These are phyloP conservation scores for Nakazawaea anatomiae DNA, from an alignment of 805 yeast species.

Conservation along the genomic window DNA sequence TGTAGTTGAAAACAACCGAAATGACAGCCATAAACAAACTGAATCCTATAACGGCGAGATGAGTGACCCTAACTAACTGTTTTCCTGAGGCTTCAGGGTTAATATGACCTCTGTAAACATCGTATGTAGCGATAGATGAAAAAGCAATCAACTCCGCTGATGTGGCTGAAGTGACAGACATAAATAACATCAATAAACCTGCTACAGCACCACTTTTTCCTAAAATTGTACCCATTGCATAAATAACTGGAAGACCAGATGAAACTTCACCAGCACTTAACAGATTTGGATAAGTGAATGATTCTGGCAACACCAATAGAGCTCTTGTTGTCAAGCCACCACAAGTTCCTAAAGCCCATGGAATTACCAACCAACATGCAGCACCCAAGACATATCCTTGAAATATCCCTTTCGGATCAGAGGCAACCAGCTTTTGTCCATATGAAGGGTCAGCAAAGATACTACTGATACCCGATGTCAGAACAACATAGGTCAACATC, in stretches of 20 bases:
- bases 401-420: constrained; percentile 21
- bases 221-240: constrained; percentile 26
- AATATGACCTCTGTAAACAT: constrained; percentile 32
- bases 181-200: constrained; percentile 32
- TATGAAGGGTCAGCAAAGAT: constrained; percentile 25
- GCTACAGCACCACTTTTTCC: constrained; percentile 38
- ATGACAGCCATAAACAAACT: constrained; percentile 35
- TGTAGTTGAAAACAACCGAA: constrained; percentile 33
- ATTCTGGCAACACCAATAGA: constrained; percentile 24
- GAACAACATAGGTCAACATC: constrained; percentile 13
- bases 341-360: constrained; percentile 25
- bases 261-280: constrained; percentile 31
- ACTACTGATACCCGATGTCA: constrained; percentile 20
- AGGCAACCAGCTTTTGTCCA: constrained; percentile 26
- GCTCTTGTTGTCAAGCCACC: constrained; percentile 32
- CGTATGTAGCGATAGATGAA: constrained; percentile 33
- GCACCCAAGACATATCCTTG: constrained; percentile 26
- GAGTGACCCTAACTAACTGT: constrained; percentile 28
- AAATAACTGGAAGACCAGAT: constrained; percentile 32
- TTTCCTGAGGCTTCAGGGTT: constrained; percentile 33
- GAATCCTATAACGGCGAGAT: constrained; percentile 30
- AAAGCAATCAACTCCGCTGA: constrained; percentile 37
- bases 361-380: constrained; percentile 26
- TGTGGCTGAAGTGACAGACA: constrained; percentile 38
- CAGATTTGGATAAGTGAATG: constrained; percentile 34